Conservation (phyloP, 352 stramenopile genomes). For the Globisporangium acanthophoron region DNA sequence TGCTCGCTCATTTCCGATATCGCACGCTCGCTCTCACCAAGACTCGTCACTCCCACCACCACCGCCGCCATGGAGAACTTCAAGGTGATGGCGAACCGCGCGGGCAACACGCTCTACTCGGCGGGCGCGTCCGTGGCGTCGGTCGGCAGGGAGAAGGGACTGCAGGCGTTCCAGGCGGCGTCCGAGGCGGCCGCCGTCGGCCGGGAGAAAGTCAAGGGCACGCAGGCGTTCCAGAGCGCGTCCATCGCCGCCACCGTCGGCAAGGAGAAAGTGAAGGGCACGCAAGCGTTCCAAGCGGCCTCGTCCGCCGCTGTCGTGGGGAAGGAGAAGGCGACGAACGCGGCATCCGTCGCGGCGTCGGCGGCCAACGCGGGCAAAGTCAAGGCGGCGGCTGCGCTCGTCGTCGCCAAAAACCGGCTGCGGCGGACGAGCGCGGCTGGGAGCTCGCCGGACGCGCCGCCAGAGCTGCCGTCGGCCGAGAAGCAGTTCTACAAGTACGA, state of each 20-base stretch:
- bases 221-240: slow-evolving; percentile 50
- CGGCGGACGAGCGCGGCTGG: slow-evolving; percentile 19
- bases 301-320: slow-evolving; percentile 43
- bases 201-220: slow-evolving; percentile 37
- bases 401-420: slow-evolving; percentile 60
- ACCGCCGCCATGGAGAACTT: slow-evolving; percentile 39
- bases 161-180: slow-evolving; percentile 20
- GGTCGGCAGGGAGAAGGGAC: slow-evolving; percentile 42
- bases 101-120: slow-evolving; percentile 67
- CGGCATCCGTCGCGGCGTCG: slow-evolving; percentile 34
- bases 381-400: slow-evolving; percentile 44
- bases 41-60: not conserved
- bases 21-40: not conserved
- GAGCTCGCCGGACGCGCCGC: slow-evolving; percentile 13
- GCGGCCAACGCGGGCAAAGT: slow-evolving; percentile 42
- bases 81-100: slow-evolving; percentile 69
- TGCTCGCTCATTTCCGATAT: not conserved
- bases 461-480: slow-evolving; percentile 35
- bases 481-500: slow-evolving; percentile 82
- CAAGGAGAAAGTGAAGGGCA: slow-evolving; percentile 51
- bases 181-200: slow-evolving; percentile 21
- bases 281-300: slow-evolving; percentile 31
- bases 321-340: slow-evolving; percentile 46
- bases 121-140: slow-evolving; percentile 42
- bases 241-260: slow-evolving; percentile 39